Evolutionary conservation across 139 green algal species (phyloP).

Genomic region (Astrephomene gubernaculifera): DNA sequence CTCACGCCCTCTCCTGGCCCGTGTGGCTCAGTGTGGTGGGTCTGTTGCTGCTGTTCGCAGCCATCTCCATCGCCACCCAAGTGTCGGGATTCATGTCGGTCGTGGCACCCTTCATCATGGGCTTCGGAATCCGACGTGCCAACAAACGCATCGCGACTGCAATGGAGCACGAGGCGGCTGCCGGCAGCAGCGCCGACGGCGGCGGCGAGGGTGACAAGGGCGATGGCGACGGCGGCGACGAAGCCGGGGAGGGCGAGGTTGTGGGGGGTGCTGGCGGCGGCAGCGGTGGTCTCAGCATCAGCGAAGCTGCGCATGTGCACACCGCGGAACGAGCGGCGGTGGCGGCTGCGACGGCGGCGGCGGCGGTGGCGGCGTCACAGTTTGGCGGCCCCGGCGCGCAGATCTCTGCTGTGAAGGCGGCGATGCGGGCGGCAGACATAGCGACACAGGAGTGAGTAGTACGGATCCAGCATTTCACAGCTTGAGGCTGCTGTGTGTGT

Average conservation of each 20-base stretch:
- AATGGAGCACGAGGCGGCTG: background rate
- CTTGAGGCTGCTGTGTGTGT: too few species aligned
- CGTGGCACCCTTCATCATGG: background rate
- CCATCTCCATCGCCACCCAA: background rate
- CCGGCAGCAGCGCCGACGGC: background rate
- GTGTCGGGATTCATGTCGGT: background rate
- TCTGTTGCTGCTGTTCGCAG: background rate
- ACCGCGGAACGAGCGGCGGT: conserved; percentile 16
- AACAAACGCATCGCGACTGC: conserved; percentile 13
- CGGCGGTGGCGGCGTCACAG: conserved; percentile 6
- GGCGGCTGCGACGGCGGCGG: conserved; percentile 25
- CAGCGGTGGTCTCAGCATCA: too few species aligned
- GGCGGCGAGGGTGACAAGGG: background rate
- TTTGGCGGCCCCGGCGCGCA: conserved; percentile 2
- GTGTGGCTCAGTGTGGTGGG: background rate
- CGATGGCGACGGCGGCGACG: background rate
- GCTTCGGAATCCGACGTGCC: background rate
- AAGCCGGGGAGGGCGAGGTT: background rate
- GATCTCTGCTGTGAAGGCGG: conserved; percentile 14
- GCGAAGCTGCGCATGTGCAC: background rate
- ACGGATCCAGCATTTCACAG: too few species aligned
- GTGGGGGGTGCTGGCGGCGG: background rate
- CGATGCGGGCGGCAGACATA: conserved; percentile 18
- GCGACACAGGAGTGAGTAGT: conserved; percentile 15
- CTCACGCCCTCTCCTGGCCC: conserved; percentile 30